phyloP scores from a whole-genome alignment of 2,329 filamentous ascomycete genomes.

The Reticulascus tulasneorum region DNA sequence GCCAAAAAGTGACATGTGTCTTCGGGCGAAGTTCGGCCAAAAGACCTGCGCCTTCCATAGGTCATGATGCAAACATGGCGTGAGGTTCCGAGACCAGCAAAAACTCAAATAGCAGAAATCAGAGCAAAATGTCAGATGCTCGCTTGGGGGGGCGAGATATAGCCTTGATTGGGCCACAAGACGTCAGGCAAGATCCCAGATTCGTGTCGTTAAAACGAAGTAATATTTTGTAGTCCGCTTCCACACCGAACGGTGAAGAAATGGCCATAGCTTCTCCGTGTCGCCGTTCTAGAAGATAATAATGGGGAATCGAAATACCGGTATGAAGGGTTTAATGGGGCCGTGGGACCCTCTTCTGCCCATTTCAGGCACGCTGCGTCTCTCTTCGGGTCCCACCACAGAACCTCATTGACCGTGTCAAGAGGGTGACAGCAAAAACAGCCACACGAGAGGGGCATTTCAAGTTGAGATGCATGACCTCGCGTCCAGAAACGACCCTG shows the following conservation, averaged over 20 bases:
- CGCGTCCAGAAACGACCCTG: slow-evolving; percentile 9
- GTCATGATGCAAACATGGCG: slow-evolving; percentile 13
- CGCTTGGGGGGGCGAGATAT: no score
- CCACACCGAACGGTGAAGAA: slow-evolving; percentile 5
- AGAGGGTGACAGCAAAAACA: no score
- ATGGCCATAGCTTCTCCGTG: slow-evolving; percentile 15
- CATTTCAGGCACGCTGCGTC: slow-evolving; percentile 11
- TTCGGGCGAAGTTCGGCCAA: slow-evolving; percentile 12
- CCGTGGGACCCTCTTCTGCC: slow-evolving; percentile 12
- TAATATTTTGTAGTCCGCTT: neutral
- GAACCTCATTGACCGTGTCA: neutral
- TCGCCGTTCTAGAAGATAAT: slow-evolving; percentile 15
- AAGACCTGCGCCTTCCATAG: slow-evolving; percentile 9
- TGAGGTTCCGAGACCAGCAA: slow-evolving; percentile 13
- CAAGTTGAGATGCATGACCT: no score
- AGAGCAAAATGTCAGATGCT: no score
- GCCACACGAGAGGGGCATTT: no score
- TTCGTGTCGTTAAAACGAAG: no score
- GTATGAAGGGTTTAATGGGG: slow-evolving; percentile 16
- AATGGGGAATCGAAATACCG: slow-evolving; percentile 15
- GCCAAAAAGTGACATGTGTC: no score
- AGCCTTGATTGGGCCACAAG: no score
- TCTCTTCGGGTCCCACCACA: slow-evolving; percentile 15
- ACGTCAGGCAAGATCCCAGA: no score
- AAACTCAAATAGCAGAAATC: no score